These are phyloP conservation scores for Fusarium goolgardi DNA, from an alignment of 2,329 filamentous ascomycete species.

Conservation along the genomic window DNA sequence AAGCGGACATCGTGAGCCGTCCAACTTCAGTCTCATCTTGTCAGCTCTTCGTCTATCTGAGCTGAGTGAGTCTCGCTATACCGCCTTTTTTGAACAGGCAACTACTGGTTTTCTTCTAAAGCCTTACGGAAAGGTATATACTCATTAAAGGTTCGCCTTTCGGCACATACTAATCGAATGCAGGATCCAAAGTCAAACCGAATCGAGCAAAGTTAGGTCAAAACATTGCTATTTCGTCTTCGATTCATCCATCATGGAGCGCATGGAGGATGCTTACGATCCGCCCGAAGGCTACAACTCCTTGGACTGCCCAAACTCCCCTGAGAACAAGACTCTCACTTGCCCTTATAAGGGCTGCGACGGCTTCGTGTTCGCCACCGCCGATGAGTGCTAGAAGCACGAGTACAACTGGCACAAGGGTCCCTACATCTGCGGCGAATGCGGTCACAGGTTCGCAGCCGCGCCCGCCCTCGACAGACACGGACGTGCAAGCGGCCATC, in stretches of 20 bases:
- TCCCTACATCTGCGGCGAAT: conserved; percentile 41
- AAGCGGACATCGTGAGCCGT: not conserved
- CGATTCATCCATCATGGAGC: not conserved
- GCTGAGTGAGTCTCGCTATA: no score
- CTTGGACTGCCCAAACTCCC: conserved; percentile 20
- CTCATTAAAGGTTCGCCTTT: not conserved
- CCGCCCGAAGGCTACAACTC: conserved; percentile 31
- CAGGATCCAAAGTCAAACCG: not conserved
- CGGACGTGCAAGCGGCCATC: conserved; percentile 19
- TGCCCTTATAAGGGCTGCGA: conserved; percentile 47
- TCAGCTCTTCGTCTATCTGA: not conserved
- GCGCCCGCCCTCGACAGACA: conserved; percentile 40
- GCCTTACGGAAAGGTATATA: not conserved
- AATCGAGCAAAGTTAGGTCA: not conserved
- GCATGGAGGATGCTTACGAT: not conserved
- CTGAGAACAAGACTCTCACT: conserved; percentile 25
- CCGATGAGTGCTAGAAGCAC: conserved; percentile 43
- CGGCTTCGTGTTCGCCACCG: conserved; percentile 38
- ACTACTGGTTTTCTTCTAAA: no score
- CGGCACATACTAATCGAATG: not conserved
- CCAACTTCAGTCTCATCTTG: not conserved
- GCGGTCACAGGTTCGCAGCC: conserved; percentile 38
- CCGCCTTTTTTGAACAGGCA: not conserved
- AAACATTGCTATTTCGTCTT: not conserved
- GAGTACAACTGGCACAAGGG: conserved; percentile 43